Base-by-base conservation (phyloP, 345 rosid species). In the Cardiospermum halicacabum region DNA sequence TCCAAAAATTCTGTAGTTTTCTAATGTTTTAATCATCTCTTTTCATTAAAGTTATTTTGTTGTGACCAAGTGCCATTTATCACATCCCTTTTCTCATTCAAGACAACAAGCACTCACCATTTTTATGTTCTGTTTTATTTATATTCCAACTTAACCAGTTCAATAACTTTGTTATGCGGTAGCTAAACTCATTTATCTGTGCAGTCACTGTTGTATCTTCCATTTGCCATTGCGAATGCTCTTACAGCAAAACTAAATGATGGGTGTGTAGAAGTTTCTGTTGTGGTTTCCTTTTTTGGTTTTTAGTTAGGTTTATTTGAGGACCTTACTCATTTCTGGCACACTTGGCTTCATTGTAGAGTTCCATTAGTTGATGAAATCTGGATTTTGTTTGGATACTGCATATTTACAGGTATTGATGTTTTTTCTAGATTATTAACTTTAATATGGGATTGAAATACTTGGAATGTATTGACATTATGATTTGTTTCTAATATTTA, bases 381-480 rank as follows among this genome's bases (percentile, higher is more conserved):
- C 13, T 89, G 97, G 99, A 86, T 91, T 80, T 86, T 91, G 75
- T 87, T 91, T 73, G 99, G 96, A 49, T 91, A 80, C 81, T 91
- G 96, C 66, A 54, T 81, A 69, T 91, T 84, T 80, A 80, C 99
- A 78, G 95, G 99, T 82, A 69, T 16, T 34, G 74, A 16, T 65
- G 12, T 40, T 39, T 18, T 37, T 21, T 64, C 50, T 26, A 53
- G 32, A 2, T 27, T 31, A 36, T n/a, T n/a, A n/a, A n/a, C n/a
- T n/a, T n/a, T n/a, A n/a, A n/a, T n/a, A n/a, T n/a, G n/a, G n/a
- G n/a, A n/a, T n/a, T n/a, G n/a, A n/a, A n/a, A n/a, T n/a, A n/a
- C n/a, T n/a, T n/a, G n/a, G n/a, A n/a, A n/a, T n/a, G n/a, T n/a
- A n/a, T n/a, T n/a, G n/a, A n/a, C n/a, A n/a, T n/a, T n/a, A n/a